Base-by-base conservation (phyloP, 148 eudicot genomes). In the Amaranthus cruentus region DNA sequence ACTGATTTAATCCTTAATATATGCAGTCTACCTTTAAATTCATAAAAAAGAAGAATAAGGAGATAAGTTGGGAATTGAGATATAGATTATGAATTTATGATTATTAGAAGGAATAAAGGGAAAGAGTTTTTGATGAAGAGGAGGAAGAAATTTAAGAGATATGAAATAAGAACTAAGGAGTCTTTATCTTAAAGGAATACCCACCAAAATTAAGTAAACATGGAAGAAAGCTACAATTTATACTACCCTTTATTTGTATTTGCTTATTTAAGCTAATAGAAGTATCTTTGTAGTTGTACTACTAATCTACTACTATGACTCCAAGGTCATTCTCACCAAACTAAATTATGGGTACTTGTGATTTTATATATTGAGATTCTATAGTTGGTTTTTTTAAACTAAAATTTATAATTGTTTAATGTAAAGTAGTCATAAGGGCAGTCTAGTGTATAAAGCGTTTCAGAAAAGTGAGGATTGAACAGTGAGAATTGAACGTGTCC, bases 131-230 rank as follows among this genome's bases (percentile, higher is more conserved):
- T 28, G 50, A 49, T 48, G 6, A n/a, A 46, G 10, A 12, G 52
- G 57, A 54, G 58, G 62, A 53, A 53, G 49, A 28, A 8, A 18
- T 55, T 6, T 54, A 50, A 57, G 55, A 54, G 68, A 10, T 60
- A 58, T 68, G 61, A 44, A 77, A 66, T 46, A 47, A 63, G 75
- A 55, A 18, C 48, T 28, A 28, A 28, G 38, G 47, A 56, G 78
- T 78, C 78, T 74, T 48, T 64, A 28, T 81, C 78, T 67, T 64
- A 62, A 61, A 28, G 61, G 46, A 69, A 75, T 13, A 66, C 81
- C 81, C 84, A 81, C 81, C 75, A 73, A 66, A 55, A 55, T 75
- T 67, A 68, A 59, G 10, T 9, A 28, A 48, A 64, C 43, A 66
- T 28, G 38, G 1, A 66, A 6, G 42, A 66, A 66, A 66, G 69